Evolutionary conservation across 1,139 yeast genomes (phyloP), one percentile per base, ranked within the genome.

Genomic region (Zygosaccharomyces pseudobailii): DNA sequence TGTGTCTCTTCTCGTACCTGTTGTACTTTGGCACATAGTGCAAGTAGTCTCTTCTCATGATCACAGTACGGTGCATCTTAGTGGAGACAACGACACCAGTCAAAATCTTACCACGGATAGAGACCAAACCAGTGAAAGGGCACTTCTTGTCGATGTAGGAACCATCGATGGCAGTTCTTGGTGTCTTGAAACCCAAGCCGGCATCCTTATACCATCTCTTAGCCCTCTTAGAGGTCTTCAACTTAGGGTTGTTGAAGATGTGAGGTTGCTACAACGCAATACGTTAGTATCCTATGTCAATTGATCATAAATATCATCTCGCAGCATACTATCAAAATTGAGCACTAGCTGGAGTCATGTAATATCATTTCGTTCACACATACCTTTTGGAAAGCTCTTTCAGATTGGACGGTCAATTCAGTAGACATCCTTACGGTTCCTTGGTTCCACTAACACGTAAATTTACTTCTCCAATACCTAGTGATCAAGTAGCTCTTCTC

Each of bases 1-100:
- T 94, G 88, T 92, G 99, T 83, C 99, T 90, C 88, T 92, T 92
- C 83, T 92, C 99, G 86, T 89, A 92, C 87, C 99, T 90, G 95
- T 90, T 92, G 84, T 92, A 92, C 87, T 94, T 92, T 77, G 97
- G 96, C 76, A 92, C 86, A 80, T 88, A 94, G 82, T 94, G 99
- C 76, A 94, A 88, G 94, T 94, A 94, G 74, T 92, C 98, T 82
- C 99, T 92, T 86, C 98, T 90, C 81, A 94, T 86, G 75, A 94
- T 86, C 79, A 94, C 86, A 71, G 99, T 94, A 84, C 99, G 94
- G 95, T 92, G 98, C 98, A 92, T 94, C 84, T 94, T 94, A 84
- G 98, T 90, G 71, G 98, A 92, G 65, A 92, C 96, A 78, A 94
- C 99, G 72, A 95, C 87, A 82, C 94, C 94, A 67, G 97, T 84